Base-by-base conservation (phyloP, 352 stramenopile species). In the Phytophthora cactorum region DNA sequence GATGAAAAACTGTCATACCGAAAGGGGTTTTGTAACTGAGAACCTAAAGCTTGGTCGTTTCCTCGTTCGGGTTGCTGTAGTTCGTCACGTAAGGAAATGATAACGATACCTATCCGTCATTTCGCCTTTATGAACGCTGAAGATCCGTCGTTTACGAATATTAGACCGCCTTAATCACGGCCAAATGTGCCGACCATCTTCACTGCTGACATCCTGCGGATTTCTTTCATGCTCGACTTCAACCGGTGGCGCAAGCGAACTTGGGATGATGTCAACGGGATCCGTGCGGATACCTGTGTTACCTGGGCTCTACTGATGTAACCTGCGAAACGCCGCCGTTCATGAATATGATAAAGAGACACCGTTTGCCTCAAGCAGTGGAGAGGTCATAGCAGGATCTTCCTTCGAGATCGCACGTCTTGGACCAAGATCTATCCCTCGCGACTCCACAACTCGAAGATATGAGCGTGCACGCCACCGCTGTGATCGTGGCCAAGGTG, bases 141-240 rank as follows among this genome's bases (percentile, higher is more conserved):
- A 43, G 36, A 43, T 2, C 36, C 36, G 8, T 11, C 17, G 8
- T 46, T 49, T 46, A 29, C 38, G 17, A 43, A 5, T 15, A 68
- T 57, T 45, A 63, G 17, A 68, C 59, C 3, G 59, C 59, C 0
- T 38, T 76, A 22, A 58, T 51, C 15, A 38, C 63, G 17, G 50
- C 55, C 50, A 74, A 65, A 27, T 7, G 59, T 74, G 15, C 28
- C 76, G 17, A 71, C 59, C 4, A 55, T 76, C 45, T 59, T 68
- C 50, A 62, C 63, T 7, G 69, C 59, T 3, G 53, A 54, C 22
- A 74, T 71, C 55, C 34, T 71, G 62, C 63, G 63, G 5, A 29
- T 76, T 36, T 73, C 67, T 22, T 50, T 68, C n/a, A 57, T 69
- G 32, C 71, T 59, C 0, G 72, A 79, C 55, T 79, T 70, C 55